phyloP scores from a whole-genome alignment of 768 basidiomycete genomes.

The Sistotremastrum suecicum region DNA sequence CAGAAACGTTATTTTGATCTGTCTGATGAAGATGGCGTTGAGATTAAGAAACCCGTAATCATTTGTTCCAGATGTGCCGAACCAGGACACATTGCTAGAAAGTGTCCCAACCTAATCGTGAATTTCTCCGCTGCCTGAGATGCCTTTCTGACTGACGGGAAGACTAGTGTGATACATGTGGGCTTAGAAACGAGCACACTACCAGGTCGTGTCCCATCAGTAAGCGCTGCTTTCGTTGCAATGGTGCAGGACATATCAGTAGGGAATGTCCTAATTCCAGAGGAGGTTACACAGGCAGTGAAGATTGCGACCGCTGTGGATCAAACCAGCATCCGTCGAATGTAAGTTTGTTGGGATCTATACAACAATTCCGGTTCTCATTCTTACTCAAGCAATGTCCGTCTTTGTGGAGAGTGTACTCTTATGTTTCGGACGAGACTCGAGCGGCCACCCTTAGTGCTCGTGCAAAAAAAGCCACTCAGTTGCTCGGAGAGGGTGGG shows the following conservation, averaged over 20 bases:
- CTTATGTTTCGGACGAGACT: constrained; percentile 47
- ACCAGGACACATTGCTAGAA: no score
- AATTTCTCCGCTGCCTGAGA: no score
- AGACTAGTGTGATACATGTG: constrained; percentile 63
- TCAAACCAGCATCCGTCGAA: constrained; percentile 48
- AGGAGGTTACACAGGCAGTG: constrained; percentile 13
- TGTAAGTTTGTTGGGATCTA: constrained; percentile 23
- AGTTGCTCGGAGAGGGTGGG: constrained; percentile 51
- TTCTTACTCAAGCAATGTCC: constrained; percentile 53
- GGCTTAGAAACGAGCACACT: constrained; percentile 63
- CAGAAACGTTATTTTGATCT: no score
- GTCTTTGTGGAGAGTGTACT: constrained; percentile 68
- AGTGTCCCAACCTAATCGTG: no score
- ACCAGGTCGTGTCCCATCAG: constrained; percentile 69
- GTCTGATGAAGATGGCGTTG: no score
- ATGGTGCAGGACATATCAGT: constrained; percentile 74
- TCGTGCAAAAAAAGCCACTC: constrained; percentile 35
- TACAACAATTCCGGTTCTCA: background rate
- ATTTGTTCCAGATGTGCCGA: no score
- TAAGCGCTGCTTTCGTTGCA: constrained; percentile 68
- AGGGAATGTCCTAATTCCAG: constrained; percentile 29
- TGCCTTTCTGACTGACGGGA: no score
- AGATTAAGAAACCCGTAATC: no score
- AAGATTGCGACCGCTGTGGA: constrained; percentile 58
- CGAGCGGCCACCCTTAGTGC: constrained; percentile 26